Evolutionary conservation across 2,329 filamentous ascomycete species (phyloP).

Genomic region (Cyphellophora attinorum): DNA sequence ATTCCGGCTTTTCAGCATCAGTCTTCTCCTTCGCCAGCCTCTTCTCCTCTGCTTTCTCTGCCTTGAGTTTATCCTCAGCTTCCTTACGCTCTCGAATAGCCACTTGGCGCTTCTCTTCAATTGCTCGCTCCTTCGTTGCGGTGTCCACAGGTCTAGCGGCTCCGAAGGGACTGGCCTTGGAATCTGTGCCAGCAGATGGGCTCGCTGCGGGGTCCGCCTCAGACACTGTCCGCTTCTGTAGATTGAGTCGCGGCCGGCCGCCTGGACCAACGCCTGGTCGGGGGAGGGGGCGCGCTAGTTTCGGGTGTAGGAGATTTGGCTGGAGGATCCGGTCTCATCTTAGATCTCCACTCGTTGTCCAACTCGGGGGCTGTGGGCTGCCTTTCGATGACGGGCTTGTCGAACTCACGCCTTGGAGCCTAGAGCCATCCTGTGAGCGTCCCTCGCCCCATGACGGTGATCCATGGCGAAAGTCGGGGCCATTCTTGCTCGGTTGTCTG

Average conservation of each 20-base stretch:
- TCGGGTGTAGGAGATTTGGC: slow-evolving; percentile 57
- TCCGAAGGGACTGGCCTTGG: slow-evolving; percentile 88
- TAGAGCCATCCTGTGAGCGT: slow-evolving; percentile 62
- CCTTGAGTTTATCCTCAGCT: slow-evolving; percentile 75
- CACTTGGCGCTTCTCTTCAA: slow-evolving; percentile 77
- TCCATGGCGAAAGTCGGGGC: slow-evolving; percentile 50
- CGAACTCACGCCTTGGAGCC: slow-evolving; percentile 66
- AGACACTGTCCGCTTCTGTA: slow-evolving; percentile 83
- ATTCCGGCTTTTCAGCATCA: slow-evolving; percentile 39
- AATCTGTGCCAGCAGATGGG: slow-evolving; percentile 43
- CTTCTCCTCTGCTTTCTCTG: slow-evolving; percentile 55
- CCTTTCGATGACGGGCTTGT: slow-evolving; percentile 58
- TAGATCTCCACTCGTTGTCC: slow-evolving; percentile 85
- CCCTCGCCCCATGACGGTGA: slow-evolving; percentile 69
- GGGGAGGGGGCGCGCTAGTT: slow-evolving; percentile 65
- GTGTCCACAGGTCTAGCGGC: slow-evolving; percentile 92
- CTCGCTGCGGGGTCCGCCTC: slow-evolving; percentile 50
- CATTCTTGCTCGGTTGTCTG: slow-evolving; percentile 51
- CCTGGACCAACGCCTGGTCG: slow-evolving; percentile 51
- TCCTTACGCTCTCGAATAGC: slow-evolving; percentile 74
- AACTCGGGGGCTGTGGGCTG: slow-evolving; percentile 79
- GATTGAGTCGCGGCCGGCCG: slow-evolving; percentile 71
- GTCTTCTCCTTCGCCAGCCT: slow-evolving; percentile 58
- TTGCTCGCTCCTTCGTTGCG: slow-evolving; percentile 73
- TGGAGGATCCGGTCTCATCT: slow-evolving; percentile 74